These are phyloP conservation scores for Aspergillus heteromorphus DNA, from an alignment of 495 filamentous ascomycete species.

Conservation along the genomic window DNA sequence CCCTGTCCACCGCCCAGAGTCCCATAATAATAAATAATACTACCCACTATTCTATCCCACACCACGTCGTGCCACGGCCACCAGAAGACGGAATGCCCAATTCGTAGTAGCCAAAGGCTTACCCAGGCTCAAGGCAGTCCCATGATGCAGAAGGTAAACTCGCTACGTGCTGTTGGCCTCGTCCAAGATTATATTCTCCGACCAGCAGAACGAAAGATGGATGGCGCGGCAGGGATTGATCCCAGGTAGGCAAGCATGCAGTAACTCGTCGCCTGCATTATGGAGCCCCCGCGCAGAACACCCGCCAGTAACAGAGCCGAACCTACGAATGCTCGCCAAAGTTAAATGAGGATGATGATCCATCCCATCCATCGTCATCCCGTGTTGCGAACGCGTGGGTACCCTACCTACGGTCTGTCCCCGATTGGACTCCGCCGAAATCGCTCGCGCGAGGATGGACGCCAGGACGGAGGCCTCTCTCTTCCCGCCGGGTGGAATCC, in stretches of 20 bases:
- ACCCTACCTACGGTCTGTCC: conserved; percentile 10
- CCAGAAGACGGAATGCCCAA: no score
- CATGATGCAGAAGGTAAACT: not conserved
- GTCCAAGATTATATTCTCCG: not conserved
- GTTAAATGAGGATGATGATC: conserved; percentile 16
- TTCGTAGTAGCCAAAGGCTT: no score
- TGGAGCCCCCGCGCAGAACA: not conserved
- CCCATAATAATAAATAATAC: no score
- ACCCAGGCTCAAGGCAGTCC: not conserved
- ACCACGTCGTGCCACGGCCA: no score
- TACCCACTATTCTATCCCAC: no score
- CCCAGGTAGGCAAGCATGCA: not conserved
- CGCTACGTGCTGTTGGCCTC: not conserved
- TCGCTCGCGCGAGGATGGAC: not conserved
- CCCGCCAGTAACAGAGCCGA: not conserved
- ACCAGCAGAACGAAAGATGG: not conserved
- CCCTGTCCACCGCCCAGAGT: no score
- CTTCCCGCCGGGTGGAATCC: not conserved
- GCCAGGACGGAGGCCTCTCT: not conserved
- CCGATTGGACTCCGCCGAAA: conserved; percentile 14
- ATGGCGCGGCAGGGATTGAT: not conserved
- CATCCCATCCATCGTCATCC: no score
- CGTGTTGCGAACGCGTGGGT: conserved; percentile 17
- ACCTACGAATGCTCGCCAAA: not conserved
- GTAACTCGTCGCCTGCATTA: not conserved